Evolutionary conservation across 768 basidiomycete species (phyloP).

Genomic region (Rhizopogon vesiculosus): DNA sequence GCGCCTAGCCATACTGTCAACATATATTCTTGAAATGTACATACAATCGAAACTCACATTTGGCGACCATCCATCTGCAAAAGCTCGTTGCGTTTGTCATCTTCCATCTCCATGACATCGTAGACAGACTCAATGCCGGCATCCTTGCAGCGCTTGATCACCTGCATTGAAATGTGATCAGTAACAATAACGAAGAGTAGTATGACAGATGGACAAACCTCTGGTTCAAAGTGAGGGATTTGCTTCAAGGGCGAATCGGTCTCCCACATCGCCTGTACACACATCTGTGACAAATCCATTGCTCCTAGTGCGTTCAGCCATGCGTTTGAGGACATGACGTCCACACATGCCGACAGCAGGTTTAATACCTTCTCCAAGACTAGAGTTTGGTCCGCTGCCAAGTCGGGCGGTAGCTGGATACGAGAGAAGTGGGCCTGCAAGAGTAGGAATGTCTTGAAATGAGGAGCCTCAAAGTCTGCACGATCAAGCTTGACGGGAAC

Average conservation of each 20-base stretch:
- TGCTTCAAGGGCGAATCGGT: slow-evolving; percentile 93
- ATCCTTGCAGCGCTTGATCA: slow-evolving; percentile 79
- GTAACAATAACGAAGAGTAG: neutral
- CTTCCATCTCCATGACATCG: slow-evolving; percentile 98
- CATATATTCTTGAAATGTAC: neutral
- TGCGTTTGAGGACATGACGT: slow-evolving; percentile 97
- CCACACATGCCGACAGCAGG: slow-evolving; percentile 89
- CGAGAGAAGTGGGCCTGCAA: slow-evolving; percentile 97
- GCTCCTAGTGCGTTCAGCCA: slow-evolving; percentile 93
- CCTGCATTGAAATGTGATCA: slow-evolving; percentile 32
- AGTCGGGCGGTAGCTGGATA: slow-evolving; percentile 86
- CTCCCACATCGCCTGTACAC: slow-evolving; percentile 97
- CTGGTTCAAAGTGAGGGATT: slow-evolving; percentile 92
- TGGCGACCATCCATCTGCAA: slow-evolving; percentile 82
- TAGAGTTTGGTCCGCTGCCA: slow-evolving; percentile 84
- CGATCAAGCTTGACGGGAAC: slow-evolving; percentile 90
- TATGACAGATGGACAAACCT: slow-evolving; percentile 41
- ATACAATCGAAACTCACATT: slow-evolving; percentile 54
- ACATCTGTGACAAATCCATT: slow-evolving; percentile 99
- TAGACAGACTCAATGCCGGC: slow-evolving; percentile 87
- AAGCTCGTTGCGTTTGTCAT: slow-evolving; percentile 76
- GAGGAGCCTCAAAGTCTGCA: slow-evolving; percentile 86
- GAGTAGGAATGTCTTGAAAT: slow-evolving; percentile 97
- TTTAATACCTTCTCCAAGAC: slow-evolving; percentile 91
- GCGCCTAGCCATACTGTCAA: slow-evolving; percentile 48